These are phyloP conservation scores for Adansonia rubrostipa DNA, from an alignment of 441 rosid genomes.

Conservation along the genomic window DNA sequence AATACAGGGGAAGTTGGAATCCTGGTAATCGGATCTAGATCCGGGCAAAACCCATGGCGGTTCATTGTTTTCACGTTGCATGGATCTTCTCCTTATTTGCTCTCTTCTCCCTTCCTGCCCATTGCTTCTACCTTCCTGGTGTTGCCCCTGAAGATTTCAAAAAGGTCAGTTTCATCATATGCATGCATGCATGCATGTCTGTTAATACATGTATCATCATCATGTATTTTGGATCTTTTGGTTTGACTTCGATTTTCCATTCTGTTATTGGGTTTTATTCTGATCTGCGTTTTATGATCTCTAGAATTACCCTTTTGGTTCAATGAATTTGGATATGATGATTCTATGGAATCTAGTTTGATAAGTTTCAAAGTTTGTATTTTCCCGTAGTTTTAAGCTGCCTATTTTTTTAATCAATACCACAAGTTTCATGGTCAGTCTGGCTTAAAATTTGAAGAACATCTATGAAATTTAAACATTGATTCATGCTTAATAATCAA, in stretches of 20 bases:
- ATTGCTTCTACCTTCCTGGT: conserved; percentile 89
- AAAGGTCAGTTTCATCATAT: conserved; percentile 44
- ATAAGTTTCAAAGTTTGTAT: neutral
- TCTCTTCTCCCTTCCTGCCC: conserved; percentile 37
- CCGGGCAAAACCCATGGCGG: conserved; percentile 53
- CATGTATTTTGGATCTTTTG: neutral
- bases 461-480: neutral
- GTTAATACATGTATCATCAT: neutral
- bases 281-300: conserved; percentile 19
- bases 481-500: neutral
- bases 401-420: neutral
- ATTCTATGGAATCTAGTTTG: neutral
- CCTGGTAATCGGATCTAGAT: conserved; percentile 34
- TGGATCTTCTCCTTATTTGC: conserved; percentile 46
- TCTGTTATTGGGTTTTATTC: conserved; percentile 9
- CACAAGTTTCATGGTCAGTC: neutral
- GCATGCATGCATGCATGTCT: neutral
- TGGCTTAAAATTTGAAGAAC: neutral
- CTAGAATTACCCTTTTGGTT: neutral
- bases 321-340: neutral
- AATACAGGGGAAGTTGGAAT: conserved; percentile 12
- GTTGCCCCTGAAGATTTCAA: conserved; percentile 85
- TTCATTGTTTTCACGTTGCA: conserved; percentile 32
- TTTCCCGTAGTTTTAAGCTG: neutral
- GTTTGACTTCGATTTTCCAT: neutral